Evolutionary conservation across 441 rosid species (phyloP), one percentile per base, ranked within the genome.

Genomic region (Melastoma candidum): DNA sequence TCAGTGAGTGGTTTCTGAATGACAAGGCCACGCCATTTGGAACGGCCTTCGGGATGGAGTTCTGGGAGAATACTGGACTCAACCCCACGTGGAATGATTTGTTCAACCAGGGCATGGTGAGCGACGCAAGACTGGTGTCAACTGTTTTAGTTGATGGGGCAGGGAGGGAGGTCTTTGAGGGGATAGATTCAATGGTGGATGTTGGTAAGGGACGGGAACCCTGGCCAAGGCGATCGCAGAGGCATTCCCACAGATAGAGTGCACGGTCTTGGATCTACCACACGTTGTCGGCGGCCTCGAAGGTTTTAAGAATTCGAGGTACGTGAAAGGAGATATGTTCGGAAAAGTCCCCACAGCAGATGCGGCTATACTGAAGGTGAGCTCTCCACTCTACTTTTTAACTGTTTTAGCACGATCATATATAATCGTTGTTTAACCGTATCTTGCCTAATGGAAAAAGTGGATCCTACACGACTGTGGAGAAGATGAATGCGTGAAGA

Each of bases 401-500:
- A 17, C 22, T 17, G 22, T 17, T 17, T 17, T 17, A 17, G 22
- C 22, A 17, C 22, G 22, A 17, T 17, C 22, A 17, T 17, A 17
- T 17, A 17, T 17, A 17, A 17, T 17, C 22, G 22, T 17, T 17
- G 22, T 17, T 17, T 17, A 17, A 17, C 22, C 22, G 22, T 17
- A 17, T 48, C 17, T 24, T 4, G 17, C 11, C 3, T 8, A 2
- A 11, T 22, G 22, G n/a, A 29, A 12, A 44, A 41, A 13, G 55
- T 52, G 7, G 46, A 13, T 52, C 12, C 26, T 52, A 24, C 56
- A 52, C 43, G 46, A 36, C 46, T 52, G 46, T 45, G 43, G 26
- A 10, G 45, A 51, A 10, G 46, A 52, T 10, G 56, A 52, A 2
- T 6, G 9, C 32, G 56, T 36, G 56, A 13, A 32, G 44, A 51